phyloP scores from a whole-genome alignment of 2,329 filamentous ascomycete species.

The Colletotrichum sp. region DNA sequence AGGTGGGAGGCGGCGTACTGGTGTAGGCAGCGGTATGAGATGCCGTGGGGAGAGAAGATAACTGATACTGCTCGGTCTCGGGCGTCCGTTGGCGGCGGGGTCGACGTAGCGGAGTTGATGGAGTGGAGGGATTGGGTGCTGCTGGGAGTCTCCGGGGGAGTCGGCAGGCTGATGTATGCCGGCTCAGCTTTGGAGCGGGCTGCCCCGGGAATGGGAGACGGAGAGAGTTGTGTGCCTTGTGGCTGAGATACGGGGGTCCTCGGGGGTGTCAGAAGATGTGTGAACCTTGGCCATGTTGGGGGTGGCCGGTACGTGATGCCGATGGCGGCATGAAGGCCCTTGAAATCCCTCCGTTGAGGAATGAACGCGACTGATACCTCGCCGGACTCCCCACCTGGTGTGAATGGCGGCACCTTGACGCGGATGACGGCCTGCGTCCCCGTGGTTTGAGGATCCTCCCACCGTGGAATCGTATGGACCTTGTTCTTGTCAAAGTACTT shows the following conservation, averaged over 20 bases:
- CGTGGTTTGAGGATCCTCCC: slow-evolving; percentile 45
- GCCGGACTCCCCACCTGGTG: slow-evolving; percentile 59
- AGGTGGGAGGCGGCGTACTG: slow-evolving; percentile 64
- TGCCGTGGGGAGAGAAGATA: slow-evolving; percentile 70
- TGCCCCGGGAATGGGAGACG: slow-evolving; percentile 9
- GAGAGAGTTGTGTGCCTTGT: slow-evolving; percentile 5
- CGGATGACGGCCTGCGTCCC: slow-evolving; percentile 40
- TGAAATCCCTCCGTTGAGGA: slow-evolving; percentile 63
- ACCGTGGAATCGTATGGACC: slow-evolving; percentile 49
- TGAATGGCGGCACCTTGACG: slow-evolving; percentile 59
- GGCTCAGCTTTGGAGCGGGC: slow-evolving; percentile 17
- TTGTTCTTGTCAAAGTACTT: slow-evolving; percentile 66
- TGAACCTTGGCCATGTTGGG: slow-evolving; percentile 27
- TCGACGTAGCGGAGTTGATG: slow-evolving; percentile 38
- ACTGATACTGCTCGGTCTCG: slow-evolving; percentile 59
- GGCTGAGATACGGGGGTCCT: slow-evolving; percentile 28
- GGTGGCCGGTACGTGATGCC: slow-evolving; percentile 76
- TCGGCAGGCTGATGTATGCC: slow-evolving; percentile 31
- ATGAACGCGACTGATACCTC: slow-evolving; percentile 77
- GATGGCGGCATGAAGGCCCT: slow-evolving; percentile 68
- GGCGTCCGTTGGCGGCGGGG: slow-evolving; percentile 31
- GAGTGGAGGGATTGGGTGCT: slow-evolving; percentile 34
- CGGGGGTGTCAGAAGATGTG: slow-evolving; percentile 8
- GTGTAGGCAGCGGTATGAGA: slow-evolving; percentile 56
- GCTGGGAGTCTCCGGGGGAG: slow-evolving; percentile 40